These are phyloP conservation scores for Moricandia moricandioides DNA, from an alignment of 345 rosid genomes.

Conservation along the genomic window DNA sequence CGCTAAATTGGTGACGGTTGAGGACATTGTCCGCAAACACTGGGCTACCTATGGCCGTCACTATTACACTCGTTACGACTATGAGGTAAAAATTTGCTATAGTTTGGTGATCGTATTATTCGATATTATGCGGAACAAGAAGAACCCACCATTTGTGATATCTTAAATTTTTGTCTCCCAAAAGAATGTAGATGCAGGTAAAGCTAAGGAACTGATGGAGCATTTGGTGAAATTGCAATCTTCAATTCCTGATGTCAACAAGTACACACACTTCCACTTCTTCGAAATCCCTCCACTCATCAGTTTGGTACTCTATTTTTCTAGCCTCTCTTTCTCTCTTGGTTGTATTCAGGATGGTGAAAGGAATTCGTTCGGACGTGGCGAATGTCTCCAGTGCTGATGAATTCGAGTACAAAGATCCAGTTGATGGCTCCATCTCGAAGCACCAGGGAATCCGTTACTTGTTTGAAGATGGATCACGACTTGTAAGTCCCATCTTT, in stretches of 20 bases:
- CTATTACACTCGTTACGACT: constrained; percentile 96
- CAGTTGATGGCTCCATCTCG: constrained; percentile 94
- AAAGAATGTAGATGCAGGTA: constrained; percentile 93
- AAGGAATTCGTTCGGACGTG: constrained; percentile 64
- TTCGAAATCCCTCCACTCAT: background rate
- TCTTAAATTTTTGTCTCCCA: constrained; percentile 24
- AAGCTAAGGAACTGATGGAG: constrained; percentile 90
- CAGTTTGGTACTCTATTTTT: background rate
- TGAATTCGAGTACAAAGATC: constrained; percentile 97
- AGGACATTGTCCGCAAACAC: constrained; percentile 87
- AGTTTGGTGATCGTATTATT: background rate
- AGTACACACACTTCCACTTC: constrained; percentile 45
- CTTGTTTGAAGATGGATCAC: constrained; percentile 90
- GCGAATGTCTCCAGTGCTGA: constrained; percentile 72
- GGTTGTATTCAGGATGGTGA: constrained; percentile 54
- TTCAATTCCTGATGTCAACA: constrained; percentile 69
- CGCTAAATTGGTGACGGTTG: constrained; percentile 72
- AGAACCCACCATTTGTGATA: constrained; percentile 24
- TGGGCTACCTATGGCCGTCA: constrained; percentile 95
- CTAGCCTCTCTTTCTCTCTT: background rate
- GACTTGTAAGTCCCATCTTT: constrained; percentile 58
- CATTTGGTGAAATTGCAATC: constrained; percentile 79
- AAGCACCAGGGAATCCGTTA: constrained; percentile 94
- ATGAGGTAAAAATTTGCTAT: constrained; percentile 60
- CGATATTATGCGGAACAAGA: background rate